A percentile compares a stretch with the other conserved stretches of the same genome.
phyloP scores from a whole-genome alignment of 2,329 filamentous ascomycete species.

The Colletotrichum theobromicola region DNA sequence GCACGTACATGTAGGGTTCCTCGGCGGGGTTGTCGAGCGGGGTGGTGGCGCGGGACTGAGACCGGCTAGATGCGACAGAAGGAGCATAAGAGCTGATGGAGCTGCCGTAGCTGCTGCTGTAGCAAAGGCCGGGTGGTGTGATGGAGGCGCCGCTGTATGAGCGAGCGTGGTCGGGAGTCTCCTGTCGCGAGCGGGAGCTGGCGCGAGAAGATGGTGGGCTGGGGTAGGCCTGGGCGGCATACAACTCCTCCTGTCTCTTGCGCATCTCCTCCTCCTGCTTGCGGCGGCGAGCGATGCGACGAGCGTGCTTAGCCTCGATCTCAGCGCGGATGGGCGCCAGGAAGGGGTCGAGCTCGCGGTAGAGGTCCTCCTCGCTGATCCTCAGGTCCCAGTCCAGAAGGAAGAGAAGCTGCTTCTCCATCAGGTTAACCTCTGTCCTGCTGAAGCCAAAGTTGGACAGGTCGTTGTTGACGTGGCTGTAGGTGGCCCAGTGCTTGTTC shows the following conservation, averaged over 20 bases:
- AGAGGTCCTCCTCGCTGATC: constrained; percentile 84
- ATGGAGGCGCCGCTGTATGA: constrained; percentile 38
- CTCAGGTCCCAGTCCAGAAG: constrained; percentile 93
- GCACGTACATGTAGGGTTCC: constrained; percentile 47
- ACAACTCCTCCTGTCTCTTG: constrained; percentile 41
- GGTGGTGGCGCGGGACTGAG: constrained; percentile 52
- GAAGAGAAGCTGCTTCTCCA: constrained; percentile 98
- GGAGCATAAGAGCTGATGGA: constrained; percentile 53
- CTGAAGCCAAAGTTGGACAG: constrained; percentile 83
- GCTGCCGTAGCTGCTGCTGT: constrained; percentile 43
- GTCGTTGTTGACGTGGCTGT: constrained; percentile 77
- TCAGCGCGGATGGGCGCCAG: constrained; percentile 79
- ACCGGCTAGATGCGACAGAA: constrained; percentile 49
- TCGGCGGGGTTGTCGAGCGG: constrained; percentile 51
- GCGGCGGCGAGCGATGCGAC: constrained; percentile 55
- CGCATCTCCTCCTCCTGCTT: constrained; percentile 45
- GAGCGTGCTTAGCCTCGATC: constrained; percentile 55
- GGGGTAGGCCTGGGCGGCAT: constrained; percentile 39
- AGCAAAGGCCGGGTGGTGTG: constrained; percentile 53
- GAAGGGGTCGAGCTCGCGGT: constrained; percentile 86
- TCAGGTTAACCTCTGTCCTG: constrained; percentile 94
- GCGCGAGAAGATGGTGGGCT: constrained; percentile 53
- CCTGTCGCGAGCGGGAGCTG: constrained; percentile 43
- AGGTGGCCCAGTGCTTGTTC: constrained; percentile 99
- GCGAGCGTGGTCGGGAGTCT: constrained; percentile 45